Conservation (phyloP, 2,329 filamentous ascomycete species). For the Berkeleyomyces basicola region DNA sequence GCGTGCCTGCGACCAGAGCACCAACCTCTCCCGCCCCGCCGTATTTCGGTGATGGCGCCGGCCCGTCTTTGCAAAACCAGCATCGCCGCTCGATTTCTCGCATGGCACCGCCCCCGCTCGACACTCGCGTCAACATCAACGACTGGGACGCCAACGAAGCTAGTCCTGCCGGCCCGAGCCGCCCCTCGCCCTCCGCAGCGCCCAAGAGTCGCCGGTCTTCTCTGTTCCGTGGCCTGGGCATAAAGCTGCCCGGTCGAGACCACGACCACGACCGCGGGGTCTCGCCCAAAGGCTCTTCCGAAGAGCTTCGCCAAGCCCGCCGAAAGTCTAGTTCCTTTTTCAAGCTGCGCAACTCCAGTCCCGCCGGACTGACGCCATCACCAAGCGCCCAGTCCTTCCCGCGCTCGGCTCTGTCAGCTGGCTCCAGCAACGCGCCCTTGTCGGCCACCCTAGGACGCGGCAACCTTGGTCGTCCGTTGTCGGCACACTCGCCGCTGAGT, state of each 20-base stretch:
- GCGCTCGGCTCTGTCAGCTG: neutral
- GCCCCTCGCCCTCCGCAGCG: neutral
- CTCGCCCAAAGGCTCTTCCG: neutral
- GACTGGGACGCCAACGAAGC: neutral
- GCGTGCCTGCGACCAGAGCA: neutral
- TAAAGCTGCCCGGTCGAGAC: slow-evolving; percentile 1
- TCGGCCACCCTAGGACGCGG: neutral
- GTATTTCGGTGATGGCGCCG: neutral
- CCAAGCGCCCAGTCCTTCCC: neutral
- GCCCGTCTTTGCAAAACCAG: neutral
- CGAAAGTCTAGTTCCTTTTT: slow-evolving; percentile 6
- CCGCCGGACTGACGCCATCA: neutral
- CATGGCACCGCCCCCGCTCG: neutral
- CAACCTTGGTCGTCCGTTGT: neutral
- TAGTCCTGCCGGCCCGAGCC: neutral
- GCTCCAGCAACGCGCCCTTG: neutral
- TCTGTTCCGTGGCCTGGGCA: neutral
- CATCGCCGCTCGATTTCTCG: neutral
- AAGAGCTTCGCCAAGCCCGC: neutral
- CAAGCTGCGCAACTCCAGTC: neutral
- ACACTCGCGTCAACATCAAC: neutral
- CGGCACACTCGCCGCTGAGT: neutral
- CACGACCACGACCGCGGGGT: neutral
- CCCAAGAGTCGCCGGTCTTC: neutral
- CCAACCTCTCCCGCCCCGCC: neutral